Conservation (phyloP, 1,284 basidiomycete genomes). For the Inonotus hispidus region DNA sequence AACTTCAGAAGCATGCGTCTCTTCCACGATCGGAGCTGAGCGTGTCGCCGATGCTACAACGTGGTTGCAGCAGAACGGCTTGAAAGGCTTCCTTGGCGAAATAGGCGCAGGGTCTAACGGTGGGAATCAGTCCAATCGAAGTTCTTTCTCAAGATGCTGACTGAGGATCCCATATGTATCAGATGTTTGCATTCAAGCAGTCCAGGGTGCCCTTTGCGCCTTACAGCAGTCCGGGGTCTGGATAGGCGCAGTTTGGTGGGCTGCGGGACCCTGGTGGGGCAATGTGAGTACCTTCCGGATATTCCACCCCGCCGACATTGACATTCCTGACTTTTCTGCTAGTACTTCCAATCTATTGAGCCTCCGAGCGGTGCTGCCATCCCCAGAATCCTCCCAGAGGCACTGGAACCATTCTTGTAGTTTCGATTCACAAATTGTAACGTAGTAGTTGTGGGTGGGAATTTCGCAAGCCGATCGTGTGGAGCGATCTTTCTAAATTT, state of each 20-base stretch:
- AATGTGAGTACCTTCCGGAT: slow-evolving; percentile 35
- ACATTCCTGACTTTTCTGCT: slow-evolving; percentile 13
- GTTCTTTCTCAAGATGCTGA: background rate
- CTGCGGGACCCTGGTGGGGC: slow-evolving; percentile 60
- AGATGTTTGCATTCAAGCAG: slow-evolving; percentile 43
- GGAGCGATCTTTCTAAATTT: background rate
- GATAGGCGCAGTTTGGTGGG: slow-evolving; percentile 55
- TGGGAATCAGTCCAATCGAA: slow-evolving; percentile 17
- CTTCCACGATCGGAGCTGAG: slow-evolving; percentile 52
- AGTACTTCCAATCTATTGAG: slow-evolving; percentile 63
- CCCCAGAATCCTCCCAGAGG: slow-evolving; percentile 48
- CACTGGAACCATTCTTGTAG: slow-evolving; percentile 50
- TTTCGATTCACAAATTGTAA: background rate
- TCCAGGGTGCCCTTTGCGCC: slow-evolving; percentile 50
- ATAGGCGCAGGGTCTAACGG: slow-evolving; percentile 55
- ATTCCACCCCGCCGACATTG: slow-evolving; percentile 10
- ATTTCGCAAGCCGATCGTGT: background rate
- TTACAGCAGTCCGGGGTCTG: slow-evolving; percentile 57
- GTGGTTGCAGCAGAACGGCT: slow-evolving; percentile 53
- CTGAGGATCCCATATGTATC: background rate
- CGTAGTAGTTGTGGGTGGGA: background rate
- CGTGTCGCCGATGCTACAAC: slow-evolving; percentile 49
- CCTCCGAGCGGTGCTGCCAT: slow-evolving; percentile 52
- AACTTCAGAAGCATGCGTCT: slow-evolving; percentile 49
- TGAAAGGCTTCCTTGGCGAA: slow-evolving; percentile 63